Evolutionary conservation across 2,329 filamentous ascomycete genomes (phyloP).

Genomic region (Acrocalymma vagum): DNA sequence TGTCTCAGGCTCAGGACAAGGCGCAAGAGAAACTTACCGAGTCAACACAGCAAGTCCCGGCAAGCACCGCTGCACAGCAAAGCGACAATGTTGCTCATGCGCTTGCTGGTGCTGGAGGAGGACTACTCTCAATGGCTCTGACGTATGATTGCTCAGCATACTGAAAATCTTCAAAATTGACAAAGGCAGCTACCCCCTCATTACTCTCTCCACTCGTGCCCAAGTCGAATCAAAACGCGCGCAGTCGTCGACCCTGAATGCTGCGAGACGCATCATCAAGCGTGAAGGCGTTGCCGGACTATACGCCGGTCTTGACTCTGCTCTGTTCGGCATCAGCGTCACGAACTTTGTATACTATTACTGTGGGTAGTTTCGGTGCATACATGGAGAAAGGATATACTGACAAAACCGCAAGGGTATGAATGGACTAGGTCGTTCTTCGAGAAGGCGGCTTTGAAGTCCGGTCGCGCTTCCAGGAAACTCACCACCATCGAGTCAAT

Average conservation of each 20-base stretch:
- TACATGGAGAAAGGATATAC: neutral
- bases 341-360: conserved; percentile 99
- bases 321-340: conserved; percentile 95
- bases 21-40: conserved; percentile 45
- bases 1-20: conserved; percentile 40
- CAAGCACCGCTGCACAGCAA: conserved; percentile 76
- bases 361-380: conserved; percentile 60
- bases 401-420: conserved; percentile 68
- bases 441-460: conserved; percentile 75
- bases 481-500: conserved; percentile 93
- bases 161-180: conserved; percentile 9
- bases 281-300: conserved; percentile 90
- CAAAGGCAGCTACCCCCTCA: conserved; percentile 81
- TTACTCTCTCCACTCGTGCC: conserved; percentile 95
- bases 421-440: conserved; percentile 94
- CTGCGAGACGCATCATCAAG: conserved; percentile 85
- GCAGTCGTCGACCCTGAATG: conserved; percentile 82
- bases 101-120: conserved; percentile 89
- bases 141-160: conserved; percentile 66
- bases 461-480: conserved; percentile 78
- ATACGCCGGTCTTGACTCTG: conserved; percentile 92
- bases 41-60: conserved; percentile 48
- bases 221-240: conserved; percentile 97
- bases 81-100: conserved; percentile 98
- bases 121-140: conserved; percentile 92